Conservation (phyloP, 1,139 yeast species). For the Saccharomycopsis phalli region DNA sequence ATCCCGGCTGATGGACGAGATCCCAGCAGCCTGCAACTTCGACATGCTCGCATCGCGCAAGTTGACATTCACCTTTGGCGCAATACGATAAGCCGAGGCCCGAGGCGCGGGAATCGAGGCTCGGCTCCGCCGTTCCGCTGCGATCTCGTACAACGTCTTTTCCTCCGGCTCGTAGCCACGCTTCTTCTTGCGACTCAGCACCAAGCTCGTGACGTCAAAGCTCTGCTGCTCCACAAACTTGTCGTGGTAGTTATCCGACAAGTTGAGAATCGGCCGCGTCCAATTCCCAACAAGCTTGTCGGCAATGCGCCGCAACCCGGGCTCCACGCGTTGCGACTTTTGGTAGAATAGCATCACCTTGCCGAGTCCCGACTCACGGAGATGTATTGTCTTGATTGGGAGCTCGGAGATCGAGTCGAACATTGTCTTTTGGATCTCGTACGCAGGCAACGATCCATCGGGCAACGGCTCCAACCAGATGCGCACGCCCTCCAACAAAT, state of each 20-base stretch:
- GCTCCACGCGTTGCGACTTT: constrained; percentile 83
- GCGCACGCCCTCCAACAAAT: constrained; percentile 84
- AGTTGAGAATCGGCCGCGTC: constrained; percentile 97
- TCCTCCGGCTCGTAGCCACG: constrained; percentile 28
- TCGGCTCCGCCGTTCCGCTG: constrained; percentile 86
- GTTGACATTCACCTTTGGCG: constrained; percentile 62
- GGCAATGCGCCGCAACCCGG: constrained; percentile 74
- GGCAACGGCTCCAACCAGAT: constrained; percentile 98
- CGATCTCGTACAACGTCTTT: constrained; percentile 71
- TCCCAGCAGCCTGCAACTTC: constrained; percentile 30
- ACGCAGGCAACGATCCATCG: constrained; percentile 94
- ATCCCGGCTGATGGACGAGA: constrained; percentile 48
- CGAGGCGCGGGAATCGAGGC: constrained; percentile 92
- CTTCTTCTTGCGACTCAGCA: constrained; percentile 23
- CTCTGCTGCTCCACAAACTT: constrained; percentile 63
- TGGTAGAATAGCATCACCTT: constrained; percentile 92
- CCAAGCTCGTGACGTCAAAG: constrained; percentile 46
- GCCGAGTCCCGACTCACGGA: constrained; percentile 91
- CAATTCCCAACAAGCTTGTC: constrained; percentile 91
- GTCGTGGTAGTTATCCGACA: constrained; percentile 91
- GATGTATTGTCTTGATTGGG: constrained; percentile 92
- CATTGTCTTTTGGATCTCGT: constrained; percentile 86
- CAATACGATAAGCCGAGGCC: constrained; percentile 82
- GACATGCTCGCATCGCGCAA: neutral
- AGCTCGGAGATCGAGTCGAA: constrained; percentile 64